Evolutionary conservation across 176 grass and related monocot genomes (phyloP), one percentile per base, ranked within the genome.

Genomic region (Oryza glumipatula): DNA sequence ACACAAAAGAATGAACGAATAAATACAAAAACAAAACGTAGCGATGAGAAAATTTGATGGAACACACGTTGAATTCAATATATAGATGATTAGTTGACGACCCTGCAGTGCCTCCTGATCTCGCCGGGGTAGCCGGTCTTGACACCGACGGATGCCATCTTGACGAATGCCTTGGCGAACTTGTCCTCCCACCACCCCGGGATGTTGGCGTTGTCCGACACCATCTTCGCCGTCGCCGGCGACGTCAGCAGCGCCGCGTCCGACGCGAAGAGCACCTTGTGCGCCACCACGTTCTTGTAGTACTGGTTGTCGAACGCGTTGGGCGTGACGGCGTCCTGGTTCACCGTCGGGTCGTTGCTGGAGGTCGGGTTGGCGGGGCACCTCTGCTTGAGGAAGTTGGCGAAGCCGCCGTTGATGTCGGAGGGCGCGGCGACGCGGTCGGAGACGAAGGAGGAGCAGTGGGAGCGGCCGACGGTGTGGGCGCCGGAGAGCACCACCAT

Each of bases 381-480:
- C 19, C 6, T 44, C 9, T 24, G 11, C 67, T 23, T 65, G 12
- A 89, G 63, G 6, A 60, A 24, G 21, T 17, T 48, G 49, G 83
- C 83, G 3, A 85, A 82, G 9, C n/a, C 16, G 0, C 13, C 7
- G 22, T 86, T 48, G 52, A 85, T 81, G 52, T 77, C 80, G 39
- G 79, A 82, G 41, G 30, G 21, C 9, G 43, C 83, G 7, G 63
- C 52, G 21, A 93, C 45, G 28, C 88, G 88, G 67, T 82, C 71
- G 0, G 47, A 30, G 49, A 85, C 83, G 72, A 93, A 93, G 22
- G 91, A 87, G 0, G 88, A 84, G 85, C 89, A 91, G 80, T 87
- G 81, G 36, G 89, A 65, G 9, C 75, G 72, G 45, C 89, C 89
- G 9, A 91, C 15, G 11, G 90, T 70, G 56, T 84, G 90, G 0